These are phyloP conservation scores for Arxiozyma telluris DNA, from an alignment of 1,139 yeast species.

Conservation along the genomic window DNA sequence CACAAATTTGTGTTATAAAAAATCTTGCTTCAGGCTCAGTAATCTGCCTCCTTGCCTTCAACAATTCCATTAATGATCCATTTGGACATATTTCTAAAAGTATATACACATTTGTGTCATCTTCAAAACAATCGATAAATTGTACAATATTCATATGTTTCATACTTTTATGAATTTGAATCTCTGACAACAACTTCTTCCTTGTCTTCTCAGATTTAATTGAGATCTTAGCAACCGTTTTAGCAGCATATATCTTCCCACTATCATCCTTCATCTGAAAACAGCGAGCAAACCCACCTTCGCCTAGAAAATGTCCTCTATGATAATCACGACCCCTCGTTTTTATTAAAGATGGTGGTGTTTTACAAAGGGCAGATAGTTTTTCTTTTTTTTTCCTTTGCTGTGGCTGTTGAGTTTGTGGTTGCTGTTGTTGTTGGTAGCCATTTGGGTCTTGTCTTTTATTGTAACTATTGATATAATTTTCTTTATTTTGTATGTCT, in stretches of 20 bases:
- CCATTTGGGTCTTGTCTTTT: slow-evolving; percentile 8
- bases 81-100: slow-evolving; percentile 90
- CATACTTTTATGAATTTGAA: slow-evolving; percentile 88
- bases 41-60: slow-evolving; percentile 71
- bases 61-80: slow-evolving; percentile 85
- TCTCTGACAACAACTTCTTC: slow-evolving; percentile 81
- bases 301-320: slow-evolving; percentile 87
- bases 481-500: slow-evolving; percentile 15
- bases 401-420: slow-evolving; percentile 22
- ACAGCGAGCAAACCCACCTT: slow-evolving; percentile 98
- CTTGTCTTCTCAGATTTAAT: slow-evolving; percentile 86
- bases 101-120: slow-evolving; percentile 85
- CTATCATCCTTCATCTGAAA: slow-evolving; percentile 89
- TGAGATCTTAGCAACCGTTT: slow-evolving; percentile 94
- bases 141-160: slow-evolving; percentile 84
- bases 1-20: slow-evolving; percentile 86
- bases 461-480: slow-evolving; percentile 10
- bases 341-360: slow-evolving; percentile 88
- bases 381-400: slow-evolving; percentile 73
- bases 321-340: slow-evolving; percentile 87
- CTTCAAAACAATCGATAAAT: slow-evolving; percentile 92
- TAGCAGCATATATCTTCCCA: slow-evolving; percentile 89
- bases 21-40: slow-evolving; percentile 88
- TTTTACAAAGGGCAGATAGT: slow-evolving; percentile 78
- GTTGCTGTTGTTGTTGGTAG: slow-evolving; percentile 22